A percentile compares a stretch with the other conserved stretches of the same genome.
These are phyloP conservation scores for Kodamaea sagamina DNA, from an alignment of 805 yeast species.

Conservation along the genomic window DNA sequence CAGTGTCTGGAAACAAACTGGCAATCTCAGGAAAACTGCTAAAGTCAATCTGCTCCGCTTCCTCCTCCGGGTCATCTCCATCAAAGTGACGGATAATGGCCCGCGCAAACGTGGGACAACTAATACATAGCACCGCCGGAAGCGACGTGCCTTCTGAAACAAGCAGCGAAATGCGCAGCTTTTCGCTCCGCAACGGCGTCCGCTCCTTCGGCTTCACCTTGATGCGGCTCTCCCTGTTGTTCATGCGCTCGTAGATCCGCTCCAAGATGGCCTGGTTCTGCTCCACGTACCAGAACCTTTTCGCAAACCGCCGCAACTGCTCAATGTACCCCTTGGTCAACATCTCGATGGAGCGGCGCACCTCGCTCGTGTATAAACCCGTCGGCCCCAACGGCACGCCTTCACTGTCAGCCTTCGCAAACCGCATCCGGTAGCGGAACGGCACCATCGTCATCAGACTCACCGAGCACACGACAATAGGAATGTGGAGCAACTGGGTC, in stretches of 20 bases:
- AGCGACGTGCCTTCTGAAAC: constrained; percentile 8
- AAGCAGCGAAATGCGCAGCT: constrained; percentile 9
- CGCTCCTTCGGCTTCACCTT: neutral
- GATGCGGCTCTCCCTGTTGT: neutral
- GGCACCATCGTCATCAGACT: constrained; percentile 7
- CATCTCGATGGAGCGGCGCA: neutral
- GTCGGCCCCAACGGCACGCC: neutral
- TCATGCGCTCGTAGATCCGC: constrained; percentile 3
- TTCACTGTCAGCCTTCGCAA: constrained; percentile 7
- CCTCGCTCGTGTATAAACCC: constrained; percentile 1
- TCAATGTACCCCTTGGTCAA: constrained; percentile 8
- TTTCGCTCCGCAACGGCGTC: constrained; percentile 3
- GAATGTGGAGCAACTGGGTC: constrained; percentile 2
- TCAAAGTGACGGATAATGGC: constrained; percentile 8
- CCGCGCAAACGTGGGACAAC: constrained; percentile 8
- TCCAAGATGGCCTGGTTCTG: constrained; percentile 6
- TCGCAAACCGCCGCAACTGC: constrained; percentile 1
- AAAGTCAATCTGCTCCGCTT: neutral
- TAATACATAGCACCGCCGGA: constrained; percentile 12
- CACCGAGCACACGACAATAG: constrained; percentile 4
- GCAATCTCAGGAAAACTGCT: constrained; percentile 1
- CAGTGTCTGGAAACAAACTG: neutral
- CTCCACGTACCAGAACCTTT: constrained; percentile 11
- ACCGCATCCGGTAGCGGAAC: constrained; percentile 8
- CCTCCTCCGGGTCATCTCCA: constrained; percentile 5